Conservation (phyloP, 2,329 filamentous ascomycete genomes). For the Stachybotrys echinatus region DNA sequence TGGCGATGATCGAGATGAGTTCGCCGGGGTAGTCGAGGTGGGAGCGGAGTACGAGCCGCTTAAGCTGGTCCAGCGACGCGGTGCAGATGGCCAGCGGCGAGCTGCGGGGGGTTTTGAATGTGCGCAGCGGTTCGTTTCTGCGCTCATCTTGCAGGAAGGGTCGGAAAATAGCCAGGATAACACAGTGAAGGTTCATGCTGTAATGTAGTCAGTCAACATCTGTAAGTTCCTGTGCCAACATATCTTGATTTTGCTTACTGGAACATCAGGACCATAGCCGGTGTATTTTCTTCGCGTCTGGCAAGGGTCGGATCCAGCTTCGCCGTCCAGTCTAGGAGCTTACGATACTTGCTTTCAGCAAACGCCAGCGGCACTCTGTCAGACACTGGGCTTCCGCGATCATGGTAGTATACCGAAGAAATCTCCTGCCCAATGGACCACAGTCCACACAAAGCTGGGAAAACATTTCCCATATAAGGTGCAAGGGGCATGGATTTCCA, state of each 20-base stretch:
- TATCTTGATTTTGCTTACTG: neutral
- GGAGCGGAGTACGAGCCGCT: neutral
- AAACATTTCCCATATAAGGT: constrained; percentile 11
- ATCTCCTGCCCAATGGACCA: constrained; percentile 13
- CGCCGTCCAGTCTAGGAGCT: neutral
- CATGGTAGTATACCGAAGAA: constrained; percentile 7
- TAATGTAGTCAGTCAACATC: neutral
- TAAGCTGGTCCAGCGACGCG: neutral
- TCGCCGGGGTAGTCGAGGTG: neutral
- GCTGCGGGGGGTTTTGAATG: neutral
- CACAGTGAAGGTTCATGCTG: neutral
- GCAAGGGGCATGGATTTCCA: constrained; percentile 9
- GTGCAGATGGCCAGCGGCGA: neutral
- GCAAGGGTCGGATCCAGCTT: neutral
- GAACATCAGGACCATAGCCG: neutral
- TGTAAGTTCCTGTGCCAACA: too few species aligned
- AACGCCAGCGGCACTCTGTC: neutral
- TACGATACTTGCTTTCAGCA: neutral
- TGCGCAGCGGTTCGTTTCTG: neutral
- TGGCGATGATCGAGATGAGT: neutral
- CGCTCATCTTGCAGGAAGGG: neutral
- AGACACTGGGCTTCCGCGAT: neutral
- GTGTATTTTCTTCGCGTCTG: neutral
- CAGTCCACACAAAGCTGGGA: constrained; percentile 9
- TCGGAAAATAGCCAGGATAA: neutral